phyloP scores from a whole-genome alignment of 1,284 basidiomycete species.

The Kalmanozyma brasiliensis region DNA sequence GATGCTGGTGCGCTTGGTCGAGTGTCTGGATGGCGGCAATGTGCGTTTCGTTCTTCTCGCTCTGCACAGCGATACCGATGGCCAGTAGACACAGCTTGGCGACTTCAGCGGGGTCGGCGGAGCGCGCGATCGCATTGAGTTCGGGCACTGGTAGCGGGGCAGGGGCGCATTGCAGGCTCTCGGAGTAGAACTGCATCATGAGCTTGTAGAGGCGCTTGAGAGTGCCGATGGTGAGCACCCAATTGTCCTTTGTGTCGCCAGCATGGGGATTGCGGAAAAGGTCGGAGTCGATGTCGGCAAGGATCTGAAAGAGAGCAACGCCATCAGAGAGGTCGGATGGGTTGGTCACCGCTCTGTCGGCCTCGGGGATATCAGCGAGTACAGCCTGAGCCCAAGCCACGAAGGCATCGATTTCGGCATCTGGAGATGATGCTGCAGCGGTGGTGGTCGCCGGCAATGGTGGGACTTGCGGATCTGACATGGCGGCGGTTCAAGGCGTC shows the following conservation, averaged over 20 bases:
- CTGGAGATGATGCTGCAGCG: slow-evolving; percentile 6
- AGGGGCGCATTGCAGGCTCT: slow-evolving; percentile 42
- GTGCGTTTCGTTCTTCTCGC: slow-evolving; percentile 76
- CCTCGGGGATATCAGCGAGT: slow-evolving; percentile 17
- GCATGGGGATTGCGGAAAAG: slow-evolving; percentile 73
- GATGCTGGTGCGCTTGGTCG: slow-evolving; percentile 80
- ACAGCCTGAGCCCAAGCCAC: slow-evolving; percentile 52
- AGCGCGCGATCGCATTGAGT: slow-evolving; percentile 76
- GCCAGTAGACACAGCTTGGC: slow-evolving; percentile 83
- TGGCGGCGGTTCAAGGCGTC: background rate
- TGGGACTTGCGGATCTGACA: slow-evolving; percentile 15
- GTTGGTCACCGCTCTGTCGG: slow-evolving; percentile 12
- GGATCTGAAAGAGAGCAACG: slow-evolving; percentile 55
- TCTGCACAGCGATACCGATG: slow-evolving; percentile 91
- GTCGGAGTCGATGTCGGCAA: slow-evolving; percentile 73
- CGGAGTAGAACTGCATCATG: slow-evolving; percentile 78
- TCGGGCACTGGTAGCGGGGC: slow-evolving; percentile 46
- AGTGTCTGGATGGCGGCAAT: slow-evolving; percentile 84
- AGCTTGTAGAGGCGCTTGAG: slow-evolving; percentile 86
- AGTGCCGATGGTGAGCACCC: slow-evolving; percentile 84
- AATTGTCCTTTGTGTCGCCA: slow-evolving; percentile 75
- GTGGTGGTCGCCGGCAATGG: background rate
- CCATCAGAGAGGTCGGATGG: slow-evolving; percentile 55
- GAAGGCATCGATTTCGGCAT: slow-evolving; percentile 46
- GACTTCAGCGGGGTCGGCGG: slow-evolving; percentile 75